Base-by-base conservation (phyloP, 75 land plant genomes). In the Isoetes taiwanensis region DNA sequence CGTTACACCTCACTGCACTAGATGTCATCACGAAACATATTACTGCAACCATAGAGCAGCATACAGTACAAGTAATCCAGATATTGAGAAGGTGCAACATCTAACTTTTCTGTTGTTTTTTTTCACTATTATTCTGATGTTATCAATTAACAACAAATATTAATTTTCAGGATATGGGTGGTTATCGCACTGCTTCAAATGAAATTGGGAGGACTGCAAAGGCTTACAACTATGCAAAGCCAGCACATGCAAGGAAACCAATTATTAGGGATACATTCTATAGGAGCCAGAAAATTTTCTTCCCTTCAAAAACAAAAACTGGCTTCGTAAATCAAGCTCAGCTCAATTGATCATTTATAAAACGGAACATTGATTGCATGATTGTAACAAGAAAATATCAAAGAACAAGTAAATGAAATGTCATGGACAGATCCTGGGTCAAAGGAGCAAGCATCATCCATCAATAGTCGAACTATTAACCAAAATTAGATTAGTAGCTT, bases 1-100 rank as follows among this genome's bases (percentile, higher is more conserved):
- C 14, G 52, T 66, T 4, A 71, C 74, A 0, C 46, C 56, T 10
- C 62, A 64, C 25, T 71, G 69, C 17, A 41, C 60, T 43, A 64
- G 57, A 42, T 71, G 73, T 32, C 74, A 71, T 41, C 62, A 71
- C 28, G 70, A 71, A 3, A 71, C 68, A 11, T 71, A 65, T 34
- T 71, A 62, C 28, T 71, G 69, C 33, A 67, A 48, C 1, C 74
- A 71, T 50, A 33, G 60, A 21, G 60, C 69, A 19, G 69, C 74
- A 2, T 65, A 65, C 33, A 50, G 69, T 42, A 64, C 52, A 33
- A 67, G 59, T 17, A 71, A 65, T 40, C 68, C 58, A 2, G 26
- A 35, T 2, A 23, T 71, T 33, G 62, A 57, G 35, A 64, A 65
- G 74, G 74, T 65, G 32, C 48, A 28, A 32, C 41, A 26, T 57